Conservation (phyloP, 2,329 filamentous ascomycete species). For the Cladosporium sp. region DNA sequence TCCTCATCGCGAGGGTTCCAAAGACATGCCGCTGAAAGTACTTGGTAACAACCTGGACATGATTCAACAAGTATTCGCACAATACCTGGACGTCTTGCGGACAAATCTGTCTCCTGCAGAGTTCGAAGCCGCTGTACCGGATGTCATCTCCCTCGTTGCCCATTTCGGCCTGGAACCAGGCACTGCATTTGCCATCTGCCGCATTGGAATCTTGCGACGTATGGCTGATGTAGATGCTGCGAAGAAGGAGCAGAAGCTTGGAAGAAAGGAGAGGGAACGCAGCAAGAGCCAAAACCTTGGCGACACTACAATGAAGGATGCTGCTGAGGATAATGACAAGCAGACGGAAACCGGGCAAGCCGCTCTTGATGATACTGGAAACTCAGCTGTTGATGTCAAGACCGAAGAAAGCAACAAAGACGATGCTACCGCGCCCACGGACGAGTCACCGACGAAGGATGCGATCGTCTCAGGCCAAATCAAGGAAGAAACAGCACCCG, state of each 20-base stretch:
- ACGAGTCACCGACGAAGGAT: conserved; percentile 10
- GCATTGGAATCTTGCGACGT: conserved; percentile 66
- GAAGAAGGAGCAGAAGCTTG: conserved; percentile 29
- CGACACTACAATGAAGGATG: conserved; percentile 45
- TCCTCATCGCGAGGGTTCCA: conserved; percentile 66
- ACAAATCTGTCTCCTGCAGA: conserved; percentile 70
- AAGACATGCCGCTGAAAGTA: conserved; percentile 78
- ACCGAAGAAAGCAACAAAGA: conserved; percentile 19
- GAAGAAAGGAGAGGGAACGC: conserved; percentile 23
- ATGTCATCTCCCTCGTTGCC: conserved; percentile 65
- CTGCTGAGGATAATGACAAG: conserved; percentile 11
- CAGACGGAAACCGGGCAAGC: not conserved
- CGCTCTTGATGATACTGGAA: not conserved
- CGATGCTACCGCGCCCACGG: conserved; percentile 4
- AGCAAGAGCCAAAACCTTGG: conserved; percentile 26
- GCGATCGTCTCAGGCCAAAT: conserved; percentile 26
- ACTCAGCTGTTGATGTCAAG: conserved; percentile 12
- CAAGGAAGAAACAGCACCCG: conserved; percentile 27
- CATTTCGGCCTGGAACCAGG: conserved; percentile 75
- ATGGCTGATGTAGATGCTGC: conserved; percentile 45
- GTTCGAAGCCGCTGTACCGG: conserved; percentile 74
- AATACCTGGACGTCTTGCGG: conserved; percentile 85
- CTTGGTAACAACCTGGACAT: conserved; percentile 86
- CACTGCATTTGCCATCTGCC: conserved; percentile 78
- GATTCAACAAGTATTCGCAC: conserved; percentile 75